A percentile compares a stretch with the other conserved stretches of the same genome.
phyloP scores from a whole-genome alignment of 2,329 filamentous ascomycete genomes.

The Xylariaceae sp. region DNA sequence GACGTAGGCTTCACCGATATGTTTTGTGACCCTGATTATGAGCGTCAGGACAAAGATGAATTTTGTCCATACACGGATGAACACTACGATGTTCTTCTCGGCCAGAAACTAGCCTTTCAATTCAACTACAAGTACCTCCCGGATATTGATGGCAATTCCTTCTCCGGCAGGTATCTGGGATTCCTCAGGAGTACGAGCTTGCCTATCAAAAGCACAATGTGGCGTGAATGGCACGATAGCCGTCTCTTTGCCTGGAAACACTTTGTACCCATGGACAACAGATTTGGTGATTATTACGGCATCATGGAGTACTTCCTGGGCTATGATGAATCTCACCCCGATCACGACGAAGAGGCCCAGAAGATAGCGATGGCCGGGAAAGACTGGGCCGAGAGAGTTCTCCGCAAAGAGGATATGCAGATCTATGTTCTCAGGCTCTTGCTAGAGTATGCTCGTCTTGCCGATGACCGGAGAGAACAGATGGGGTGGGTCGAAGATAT shows the following conservation, averaged over 20 bases:
- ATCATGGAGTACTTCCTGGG: slow-evolving; percentile 73
- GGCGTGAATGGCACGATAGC: slow-evolving; percentile 76
- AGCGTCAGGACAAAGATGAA: slow-evolving; percentile 29
- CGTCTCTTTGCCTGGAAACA: slow-evolving; percentile 73
- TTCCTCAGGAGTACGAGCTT: slow-evolving; percentile 67
- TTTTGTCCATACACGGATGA: slow-evolving; percentile 45
- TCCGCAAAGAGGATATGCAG: slow-evolving; percentile 69
- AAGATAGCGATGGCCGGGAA: slow-evolving; percentile 63
- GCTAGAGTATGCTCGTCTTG: slow-evolving; percentile 57
- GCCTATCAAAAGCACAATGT: slow-evolving; percentile 74
- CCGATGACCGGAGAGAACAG: slow-evolving; percentile 45
- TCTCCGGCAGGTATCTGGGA: slow-evolving; percentile 63
- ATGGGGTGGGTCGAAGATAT: slow-evolving; percentile 55
- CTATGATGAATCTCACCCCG: slow-evolving; percentile 37
- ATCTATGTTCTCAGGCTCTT: slow-evolving; percentile 64
- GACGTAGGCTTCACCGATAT: slow-evolving; percentile 52
- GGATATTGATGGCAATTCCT: slow-evolving; percentile 73
- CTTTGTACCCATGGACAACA: slow-evolving; percentile 75
- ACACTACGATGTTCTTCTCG: slow-evolving; percentile 37
- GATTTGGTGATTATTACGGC: slow-evolving; percentile 66
- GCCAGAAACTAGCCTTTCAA: slow-evolving; percentile 45
- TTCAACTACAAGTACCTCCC: slow-evolving; percentile 65
- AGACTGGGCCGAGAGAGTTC: slow-evolving; percentile 63
- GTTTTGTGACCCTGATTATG: slow-evolving; percentile 37
- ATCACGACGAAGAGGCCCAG: slow-evolving; percentile 55